Percentiles rank a stretch among this genome's conserved stretches.
Evolutionary conservation across 768 basidiomycete genomes (phyloP).

Genomic region (Leccinum boreale): DNA sequence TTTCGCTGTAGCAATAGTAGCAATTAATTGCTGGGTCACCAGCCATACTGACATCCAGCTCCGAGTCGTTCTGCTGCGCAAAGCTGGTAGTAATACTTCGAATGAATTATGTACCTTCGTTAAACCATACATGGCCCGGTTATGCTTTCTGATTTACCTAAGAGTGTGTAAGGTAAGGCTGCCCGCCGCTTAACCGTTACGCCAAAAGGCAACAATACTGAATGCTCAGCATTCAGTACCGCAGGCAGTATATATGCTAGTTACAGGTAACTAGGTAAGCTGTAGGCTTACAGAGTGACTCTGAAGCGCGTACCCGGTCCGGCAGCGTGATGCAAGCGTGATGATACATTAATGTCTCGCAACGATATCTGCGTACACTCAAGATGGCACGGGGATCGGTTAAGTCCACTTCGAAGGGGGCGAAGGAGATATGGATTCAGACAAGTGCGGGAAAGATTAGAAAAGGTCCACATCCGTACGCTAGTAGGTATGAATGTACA

Average conservation of each 20-base stretch:
- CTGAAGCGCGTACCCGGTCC: too few species aligned
- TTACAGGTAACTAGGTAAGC: too few species aligned
- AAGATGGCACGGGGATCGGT: too few species aligned
- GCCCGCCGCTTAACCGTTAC: too few species aligned
- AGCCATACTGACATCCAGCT: neutral
- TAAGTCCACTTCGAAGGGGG: neutral
- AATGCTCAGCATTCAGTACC: too few species aligned
- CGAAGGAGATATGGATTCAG: slow-evolving; percentile 8
- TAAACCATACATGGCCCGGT: neutral
- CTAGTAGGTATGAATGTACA: slow-evolving; percentile 13
- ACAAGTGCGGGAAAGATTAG: slow-evolving; percentile 1
- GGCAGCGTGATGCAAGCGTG: too few species aligned
- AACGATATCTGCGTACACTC: neutral
- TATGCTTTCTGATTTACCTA: neutral
- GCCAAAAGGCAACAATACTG: too few species aligned
- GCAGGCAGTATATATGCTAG: too few species aligned
- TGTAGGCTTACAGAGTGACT: too few species aligned
- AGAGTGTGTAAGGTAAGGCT: too few species aligned
- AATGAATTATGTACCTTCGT: neutral
- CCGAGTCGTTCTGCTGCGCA: neutral
- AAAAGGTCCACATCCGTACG: slow-evolving; percentile 10
- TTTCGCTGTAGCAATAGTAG: neutral
- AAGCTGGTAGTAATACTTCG: neutral
- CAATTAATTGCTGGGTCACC: neutral
- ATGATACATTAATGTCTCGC: too few species aligned